Evolutionary conservation across 164 flowering plant genomes (phyloP).

Genomic region (Liriodendron chinense): DNA sequence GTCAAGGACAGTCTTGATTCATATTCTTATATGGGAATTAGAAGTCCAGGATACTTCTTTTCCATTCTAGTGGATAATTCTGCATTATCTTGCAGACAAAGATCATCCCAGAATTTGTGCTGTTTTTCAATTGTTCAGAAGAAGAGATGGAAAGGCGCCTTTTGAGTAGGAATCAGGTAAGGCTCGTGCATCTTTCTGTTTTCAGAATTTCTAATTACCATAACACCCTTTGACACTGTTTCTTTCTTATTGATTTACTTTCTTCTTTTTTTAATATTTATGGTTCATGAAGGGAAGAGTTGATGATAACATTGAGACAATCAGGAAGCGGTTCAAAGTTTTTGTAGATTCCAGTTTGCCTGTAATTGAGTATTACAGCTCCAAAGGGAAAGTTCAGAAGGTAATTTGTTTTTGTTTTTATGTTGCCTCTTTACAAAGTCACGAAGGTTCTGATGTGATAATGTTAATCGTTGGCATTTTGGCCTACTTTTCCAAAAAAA

Average conservation of each 20-base stretch:
- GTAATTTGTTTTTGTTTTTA: slow-evolving; percentile 28
- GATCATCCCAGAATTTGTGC: slow-evolving; percentile 71
- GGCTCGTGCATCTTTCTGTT: slow-evolving; percentile 5
- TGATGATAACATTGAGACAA: slow-evolving; percentile 91
- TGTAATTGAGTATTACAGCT: slow-evolving; percentile 58
- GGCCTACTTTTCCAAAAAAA: neutral
- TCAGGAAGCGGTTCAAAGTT: slow-evolving; percentile 77
- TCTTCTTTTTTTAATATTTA: neutral
- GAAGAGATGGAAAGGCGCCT: slow-evolving; percentile 97
- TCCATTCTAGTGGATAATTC: neutral
- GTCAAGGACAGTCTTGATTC: neutral
- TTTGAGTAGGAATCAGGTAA: slow-evolving; percentile 80
- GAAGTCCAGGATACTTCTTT: neutral
- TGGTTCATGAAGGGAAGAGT: slow-evolving; percentile 64
- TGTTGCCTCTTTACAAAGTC: neutral
- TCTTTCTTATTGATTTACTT: neutral
- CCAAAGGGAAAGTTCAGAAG: slow-evolving; percentile 74
- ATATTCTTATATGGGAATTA: neutral
- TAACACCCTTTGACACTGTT: neutral
- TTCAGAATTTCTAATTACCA: neutral
- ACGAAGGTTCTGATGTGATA: neutral
- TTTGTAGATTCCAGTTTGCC: slow-evolving; percentile 78
- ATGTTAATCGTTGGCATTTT: neutral
- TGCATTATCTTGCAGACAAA: slow-evolving; percentile 61
- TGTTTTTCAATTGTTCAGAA: slow-evolving; percentile 81